These are phyloP conservation scores for Pouteria glomerata DNA, from an alignment of 148 eudicot species.

Conservation along the genomic window DNA sequence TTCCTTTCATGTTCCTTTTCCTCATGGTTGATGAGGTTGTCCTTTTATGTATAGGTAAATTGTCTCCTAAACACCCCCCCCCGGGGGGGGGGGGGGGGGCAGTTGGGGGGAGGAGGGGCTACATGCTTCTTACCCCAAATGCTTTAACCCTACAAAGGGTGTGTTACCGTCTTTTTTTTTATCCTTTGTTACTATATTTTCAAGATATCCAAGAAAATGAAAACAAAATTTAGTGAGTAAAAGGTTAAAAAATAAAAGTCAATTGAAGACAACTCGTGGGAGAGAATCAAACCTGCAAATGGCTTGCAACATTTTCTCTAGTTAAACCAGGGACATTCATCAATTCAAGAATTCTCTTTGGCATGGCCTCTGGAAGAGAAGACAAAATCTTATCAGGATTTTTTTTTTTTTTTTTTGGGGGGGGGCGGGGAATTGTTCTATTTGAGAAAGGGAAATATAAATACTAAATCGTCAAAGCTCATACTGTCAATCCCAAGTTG, in stretches of 20 bases:
- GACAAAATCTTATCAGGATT: neutral
- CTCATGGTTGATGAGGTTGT: too few species aligned
- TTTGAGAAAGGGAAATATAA: neutral
- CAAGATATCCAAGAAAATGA: neutral
- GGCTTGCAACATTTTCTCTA: slow-evolving; percentile 61
- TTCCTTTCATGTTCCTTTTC: too few species aligned
- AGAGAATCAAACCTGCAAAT: slow-evolving; percentile 40
- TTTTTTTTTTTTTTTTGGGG: too few species aligned
- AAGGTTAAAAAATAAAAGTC: neutral
- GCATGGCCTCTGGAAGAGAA: slow-evolving; percentile 11
- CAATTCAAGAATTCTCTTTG: slow-evolving; percentile 43
- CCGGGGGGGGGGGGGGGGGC: too few species aligned
- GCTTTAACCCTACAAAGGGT: neutral
- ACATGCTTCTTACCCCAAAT: too few species aligned
- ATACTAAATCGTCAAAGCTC: slow-evolving; percentile 15
- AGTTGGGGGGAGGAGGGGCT: too few species aligned
- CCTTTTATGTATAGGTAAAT: too few species aligned
- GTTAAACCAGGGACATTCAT: slow-evolving; percentile 59
- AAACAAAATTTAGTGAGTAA: neutral
- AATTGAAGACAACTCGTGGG: neutral
- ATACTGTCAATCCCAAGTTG: slow-evolving; percentile 59
- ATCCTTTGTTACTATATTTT: neutral
- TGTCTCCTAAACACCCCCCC: too few species aligned
- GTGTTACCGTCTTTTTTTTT: neutral
- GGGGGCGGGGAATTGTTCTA: too few species aligned